Evolutionary conservation across 139 green algal genomes (phyloP), one percentile per base, ranked within the genome.

Genomic region (Desmodesmus armatus): DNA sequence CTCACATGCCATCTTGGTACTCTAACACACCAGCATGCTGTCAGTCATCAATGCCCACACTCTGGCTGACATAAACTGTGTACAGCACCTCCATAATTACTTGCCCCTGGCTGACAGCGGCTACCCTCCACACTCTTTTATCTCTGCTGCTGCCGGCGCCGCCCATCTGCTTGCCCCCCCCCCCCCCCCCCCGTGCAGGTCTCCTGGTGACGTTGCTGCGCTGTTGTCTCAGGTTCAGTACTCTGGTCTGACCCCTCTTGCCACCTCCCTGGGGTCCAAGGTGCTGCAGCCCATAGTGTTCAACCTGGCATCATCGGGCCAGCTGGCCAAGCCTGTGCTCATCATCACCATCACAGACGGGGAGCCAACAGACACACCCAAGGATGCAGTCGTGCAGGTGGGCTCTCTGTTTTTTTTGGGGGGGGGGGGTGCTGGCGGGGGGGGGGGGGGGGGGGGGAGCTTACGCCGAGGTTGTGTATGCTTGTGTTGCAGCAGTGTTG

Each of bases 271-370:
- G 67, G 13, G 60, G 23, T 31, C 69, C 67, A 78, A 79, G 66
- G 80, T 86, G 47, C 67, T 86, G 49, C 25, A 73, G 49, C 67
- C 67, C 49, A 79, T 86, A 27, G 80, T 86, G 39, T 79, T 49
- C 66, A 58, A 40, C 27, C 51, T 80, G 49, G 80, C 80, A 0
- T 27, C 3, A 5, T n/a, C 35, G 13, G 80, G 80, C 31, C 44
- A 71, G 69, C 80, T 86, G 80, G 31, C 55, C 44, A 86, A 86
- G 80, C 80, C 80, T 13, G 80, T 86, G 69, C 69, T 86, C 17
- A 47, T 86, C 17, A 78, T 86, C 5, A 80, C 67, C 67, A 86
- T 86, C 80, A 86, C 80, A 21, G 80, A 86, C 41, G 80, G 80
- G 5, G 80, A 86, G 80, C 80, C 80, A 7, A 86, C 80, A 49